Evolutionary conservation across 2,329 filamentous ascomycete species (phyloP).

Genomic region (Emmonsia crescens): DNA sequence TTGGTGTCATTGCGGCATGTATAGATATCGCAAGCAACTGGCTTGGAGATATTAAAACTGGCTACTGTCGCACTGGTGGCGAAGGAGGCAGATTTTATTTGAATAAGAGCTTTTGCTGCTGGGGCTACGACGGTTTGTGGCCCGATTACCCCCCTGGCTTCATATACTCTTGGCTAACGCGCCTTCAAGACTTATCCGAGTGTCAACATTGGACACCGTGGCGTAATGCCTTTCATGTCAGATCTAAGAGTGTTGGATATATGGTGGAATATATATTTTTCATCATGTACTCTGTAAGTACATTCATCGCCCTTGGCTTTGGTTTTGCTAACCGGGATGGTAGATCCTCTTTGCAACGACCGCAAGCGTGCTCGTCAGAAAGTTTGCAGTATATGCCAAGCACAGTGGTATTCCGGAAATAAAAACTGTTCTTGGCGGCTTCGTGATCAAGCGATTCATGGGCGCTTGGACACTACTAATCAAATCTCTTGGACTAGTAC

Average conservation of each 20-base stretch:
- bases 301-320: background rate
- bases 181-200: slow-evolving; percentile 51
- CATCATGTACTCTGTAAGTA: slow-evolving; percentile 64
- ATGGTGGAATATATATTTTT: slow-evolving; percentile 83
- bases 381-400: slow-evolving; percentile 88
- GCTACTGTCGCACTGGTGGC: slow-evolving; percentile 65
- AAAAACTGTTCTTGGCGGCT: slow-evolving; percentile 97
- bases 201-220: slow-evolving; percentile 83
- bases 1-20: slow-evolving; percentile 71
- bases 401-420: slow-evolving; percentile 99
- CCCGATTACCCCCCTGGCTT: slow-evolving; percentile 4
- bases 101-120: slow-evolving; percentile 85
- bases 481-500: slow-evolving; percentile 69
- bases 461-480: slow-evolving; percentile 85
- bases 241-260: slow-evolving; percentile 59
- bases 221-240: slow-evolving; percentile 61
- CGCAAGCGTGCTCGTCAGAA: slow-evolving; percentile 74
- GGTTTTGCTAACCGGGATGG: slow-evolving; percentile 3
- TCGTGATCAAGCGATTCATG: slow-evolving; percentile 97
- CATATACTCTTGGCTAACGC: slow-evolving; percentile 4
- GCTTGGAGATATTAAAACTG: slow-evolving; percentile 84
- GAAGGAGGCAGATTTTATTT: slow-evolving; percentile 85
- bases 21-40: slow-evolving; percentile 90
- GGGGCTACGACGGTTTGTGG: slow-evolving; percentile 60
- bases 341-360: slow-evolving; percentile 65